phyloP scores from a whole-genome alignment of 129 eudicot genomes.

The Saussurea involucrata region DNA sequence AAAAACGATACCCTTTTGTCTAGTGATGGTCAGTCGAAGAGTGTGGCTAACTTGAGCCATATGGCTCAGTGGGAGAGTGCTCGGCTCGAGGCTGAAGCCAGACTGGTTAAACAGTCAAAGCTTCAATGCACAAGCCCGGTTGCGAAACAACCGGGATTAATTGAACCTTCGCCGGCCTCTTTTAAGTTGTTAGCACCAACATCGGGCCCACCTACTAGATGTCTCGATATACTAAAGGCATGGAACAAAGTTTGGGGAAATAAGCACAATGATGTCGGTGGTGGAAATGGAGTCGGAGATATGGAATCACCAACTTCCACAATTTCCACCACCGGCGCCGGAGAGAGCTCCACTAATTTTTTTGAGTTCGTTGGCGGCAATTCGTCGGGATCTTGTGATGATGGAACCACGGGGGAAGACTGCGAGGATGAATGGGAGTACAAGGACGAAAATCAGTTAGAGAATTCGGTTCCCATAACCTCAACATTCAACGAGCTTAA shows the following conservation, averaged over 20 bases:
- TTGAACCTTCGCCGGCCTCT: slow-evolving; percentile 10
- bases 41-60: slow-evolving; percentile 84
- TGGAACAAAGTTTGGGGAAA: slow-evolving; percentile 53
- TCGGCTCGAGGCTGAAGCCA: slow-evolving; percentile 94
- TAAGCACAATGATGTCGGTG: slow-evolving; percentile 14
- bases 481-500: slow-evolving; percentile 7
- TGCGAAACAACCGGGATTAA: slow-evolving; percentile 5
- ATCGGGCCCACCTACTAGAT: slow-evolving; percentile 20
- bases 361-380: slow-evolving; percentile 50
- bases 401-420: slow-evolving; percentile 46
- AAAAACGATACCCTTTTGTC: slow-evolving; percentile 53
- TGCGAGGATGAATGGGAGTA: slow-evolving; percentile 46
- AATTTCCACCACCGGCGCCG: slow-evolving; percentile 39
- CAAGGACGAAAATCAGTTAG: slow-evolving; percentile 31
- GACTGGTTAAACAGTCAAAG: slow-evolving; percentile 71
- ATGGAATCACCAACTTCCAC: slow-evolving; percentile 83
- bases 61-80: slow-evolving; percentile 99
- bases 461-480: slow-evolving; percentile 5
- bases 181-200: slow-evolving; percentile 21
- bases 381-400: slow-evolving; percentile 46
- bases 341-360: slow-evolving; percentile 42
- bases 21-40: slow-evolving; percentile 52
- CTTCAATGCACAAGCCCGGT: slow-evolving; percentile 35
- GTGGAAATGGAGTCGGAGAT: slow-evolving; percentile 30
- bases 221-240: slow-evolving; percentile 70